Evolutionary conservation across 441 rosid genomes (phyloP).

Genomic region (Aquilaria agallochum): DNA sequence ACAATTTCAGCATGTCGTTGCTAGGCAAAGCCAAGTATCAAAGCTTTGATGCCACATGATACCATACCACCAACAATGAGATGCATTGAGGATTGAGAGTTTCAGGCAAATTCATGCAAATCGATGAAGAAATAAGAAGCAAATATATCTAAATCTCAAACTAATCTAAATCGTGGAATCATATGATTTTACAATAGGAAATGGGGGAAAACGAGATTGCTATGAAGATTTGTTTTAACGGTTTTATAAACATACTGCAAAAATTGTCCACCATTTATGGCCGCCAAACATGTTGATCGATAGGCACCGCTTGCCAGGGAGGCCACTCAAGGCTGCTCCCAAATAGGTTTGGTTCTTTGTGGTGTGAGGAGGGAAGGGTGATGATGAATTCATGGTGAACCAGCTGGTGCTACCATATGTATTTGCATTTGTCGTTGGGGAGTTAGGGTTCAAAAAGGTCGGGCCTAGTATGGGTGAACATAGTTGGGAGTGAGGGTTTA

Average conservation of each 20-base stretch:
- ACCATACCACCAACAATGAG: too few species aligned
- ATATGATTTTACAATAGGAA: too few species aligned
- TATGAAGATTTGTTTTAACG: constrained; percentile 60
- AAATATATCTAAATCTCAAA: too few species aligned
- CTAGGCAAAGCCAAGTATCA: too few species aligned
- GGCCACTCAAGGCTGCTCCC: constrained; percentile 20
- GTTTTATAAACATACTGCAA: constrained; percentile 53
- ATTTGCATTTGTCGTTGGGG: constrained; percentile 89
- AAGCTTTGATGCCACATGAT: too few species aligned
- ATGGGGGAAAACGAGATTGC: constrained; percentile 26
- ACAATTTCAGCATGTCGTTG: too few species aligned
- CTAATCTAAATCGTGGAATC: too few species aligned
- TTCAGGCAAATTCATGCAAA: constrained; percentile 43
- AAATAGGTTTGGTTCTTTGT: constrained; percentile 30
- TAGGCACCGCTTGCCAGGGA: constrained; percentile 49
- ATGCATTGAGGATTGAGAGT: too few species aligned
- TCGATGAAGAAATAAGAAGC: constrained; percentile 6
- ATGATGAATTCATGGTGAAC: constrained; percentile 84
- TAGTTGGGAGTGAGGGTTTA: constrained; percentile 59
- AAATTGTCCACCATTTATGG: constrained; percentile 78
- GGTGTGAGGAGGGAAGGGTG: constrained; percentile 66
- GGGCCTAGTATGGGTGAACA: constrained; percentile 35
- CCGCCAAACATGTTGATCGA: constrained; percentile 66
- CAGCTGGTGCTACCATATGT: constrained; percentile 86
- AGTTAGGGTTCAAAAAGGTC: constrained; percentile 64